Conservation (phyloP, 2,329 filamentous ascomycete species). For the Blastomyces gilchristii region DNA sequence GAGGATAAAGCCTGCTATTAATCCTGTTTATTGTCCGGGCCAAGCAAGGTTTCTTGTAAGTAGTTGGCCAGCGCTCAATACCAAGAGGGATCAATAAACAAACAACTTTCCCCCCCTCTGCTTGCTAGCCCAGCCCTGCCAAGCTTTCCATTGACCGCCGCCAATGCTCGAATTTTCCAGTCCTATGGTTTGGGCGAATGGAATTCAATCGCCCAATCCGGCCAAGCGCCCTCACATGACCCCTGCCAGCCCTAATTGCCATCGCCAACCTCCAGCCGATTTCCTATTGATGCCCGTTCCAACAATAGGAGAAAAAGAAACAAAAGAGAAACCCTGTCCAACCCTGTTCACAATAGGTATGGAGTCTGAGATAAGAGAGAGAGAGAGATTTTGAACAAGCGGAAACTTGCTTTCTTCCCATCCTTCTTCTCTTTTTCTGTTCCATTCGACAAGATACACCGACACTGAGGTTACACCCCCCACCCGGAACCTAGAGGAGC, state of each 20-base stretch:
- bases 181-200: background rate
- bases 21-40: background rate
- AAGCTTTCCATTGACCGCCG: background rate
- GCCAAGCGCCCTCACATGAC: constrained; percentile 3
- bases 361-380: no score
- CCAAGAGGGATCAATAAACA: background rate
- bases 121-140: no score
- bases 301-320: background rate
- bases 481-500: background rate
- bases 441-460: background rate
- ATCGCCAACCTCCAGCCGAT: no score
- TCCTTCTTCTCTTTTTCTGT: background rate
- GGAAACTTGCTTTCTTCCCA: background rate
- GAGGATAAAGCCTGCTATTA: background rate
- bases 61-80: background rate
- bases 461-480: background rate
- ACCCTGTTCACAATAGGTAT: background rate
- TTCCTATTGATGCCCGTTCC: constrained; percentile 4
- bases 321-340: no score
- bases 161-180: background rate
- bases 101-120: no score
- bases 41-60: background rate
- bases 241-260: background rate
- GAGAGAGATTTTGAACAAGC: background rate
- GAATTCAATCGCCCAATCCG: background rate